phyloP scores from a whole-genome alignment of 106 monocot genomes.

The Iris macrosiphon region DNA sequence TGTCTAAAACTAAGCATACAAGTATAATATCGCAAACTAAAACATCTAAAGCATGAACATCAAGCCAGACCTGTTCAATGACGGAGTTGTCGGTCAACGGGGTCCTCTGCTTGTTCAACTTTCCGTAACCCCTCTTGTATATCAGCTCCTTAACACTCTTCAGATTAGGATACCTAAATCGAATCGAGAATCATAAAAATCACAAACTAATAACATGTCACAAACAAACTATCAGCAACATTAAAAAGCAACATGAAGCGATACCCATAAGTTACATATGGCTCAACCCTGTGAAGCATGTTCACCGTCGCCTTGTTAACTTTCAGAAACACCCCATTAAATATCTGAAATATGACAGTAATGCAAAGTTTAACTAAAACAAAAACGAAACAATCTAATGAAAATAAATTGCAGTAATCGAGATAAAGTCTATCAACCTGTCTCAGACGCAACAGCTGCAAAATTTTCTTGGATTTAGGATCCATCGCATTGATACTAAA shows the following conservation, averaged over 20 bases:
- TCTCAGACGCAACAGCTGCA: slow-evolving; percentile 39
- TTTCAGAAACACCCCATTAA: slow-evolving; percentile 50
- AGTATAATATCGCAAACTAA: too few species aligned
- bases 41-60: too few species aligned
- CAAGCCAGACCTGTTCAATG: slow-evolving; percentile 35
- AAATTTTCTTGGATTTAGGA: slow-evolving; percentile 29
- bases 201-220: neutral
- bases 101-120: slow-evolving; percentile 39
- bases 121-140: slow-evolving; percentile 41
- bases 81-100: slow-evolving; percentile 31
- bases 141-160: slow-evolving; percentile 39
- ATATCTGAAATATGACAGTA: slow-evolving; percentile 13
- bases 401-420: neutral
- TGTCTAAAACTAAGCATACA: too few species aligned
- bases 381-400: neutral
- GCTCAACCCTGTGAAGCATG: slow-evolving; percentile 46
- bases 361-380: neutral
- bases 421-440: slow-evolving; percentile 13
- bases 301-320: slow-evolving; percentile 50
- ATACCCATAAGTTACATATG: slow-evolving; percentile 56
- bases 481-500: slow-evolving; percentile 43
- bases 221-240: neutral
- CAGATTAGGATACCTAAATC: slow-evolving; percentile 34
- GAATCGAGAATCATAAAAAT: too few species aligned
- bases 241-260: neutral